Evolutionary conservation across 176 grass and related monocot species (phyloP).

Genomic region (Lolium multiflorum): DNA sequence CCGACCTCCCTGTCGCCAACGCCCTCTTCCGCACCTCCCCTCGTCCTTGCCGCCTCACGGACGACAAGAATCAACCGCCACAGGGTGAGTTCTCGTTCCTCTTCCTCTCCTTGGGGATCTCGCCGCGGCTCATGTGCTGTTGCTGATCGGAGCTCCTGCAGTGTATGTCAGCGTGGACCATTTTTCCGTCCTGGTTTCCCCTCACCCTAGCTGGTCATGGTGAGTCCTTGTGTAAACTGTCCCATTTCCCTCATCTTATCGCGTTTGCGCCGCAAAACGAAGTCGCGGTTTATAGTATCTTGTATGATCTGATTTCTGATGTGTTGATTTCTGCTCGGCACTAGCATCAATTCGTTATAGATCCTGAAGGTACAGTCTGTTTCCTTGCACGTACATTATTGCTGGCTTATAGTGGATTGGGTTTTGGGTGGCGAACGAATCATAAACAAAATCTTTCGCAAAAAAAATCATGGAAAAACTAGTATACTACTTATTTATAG

Average conservation of each 20-base stretch:
- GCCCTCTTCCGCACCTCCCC: no score
- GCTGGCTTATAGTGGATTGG: no score
- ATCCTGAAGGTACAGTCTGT: no score
- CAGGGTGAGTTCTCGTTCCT: background rate
- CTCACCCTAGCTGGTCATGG: background rate
- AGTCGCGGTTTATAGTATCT: background rate
- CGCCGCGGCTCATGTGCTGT: background rate
- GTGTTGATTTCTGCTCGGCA: background rate
- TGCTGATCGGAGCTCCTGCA: background rate
- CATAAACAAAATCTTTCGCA: no score
- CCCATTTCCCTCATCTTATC: background rate
- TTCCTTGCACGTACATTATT: no score
- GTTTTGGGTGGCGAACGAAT: no score
- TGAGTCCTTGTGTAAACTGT: background rate
- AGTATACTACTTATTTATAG: no score
- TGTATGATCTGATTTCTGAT: background rate
- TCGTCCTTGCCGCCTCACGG: no score
- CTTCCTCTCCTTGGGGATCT: background rate
- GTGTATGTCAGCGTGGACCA: background rate
- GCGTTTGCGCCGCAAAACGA: background rate
- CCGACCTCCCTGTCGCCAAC: no score
- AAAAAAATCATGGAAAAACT: no score
- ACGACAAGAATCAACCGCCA: no score
- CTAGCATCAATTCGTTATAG: no score
- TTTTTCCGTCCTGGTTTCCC: background rate